A percentile compares a stretch with the other conserved stretches of the same genome.
Evolutionary conservation across 106 monocot genomes (phyloP).

Genomic region (Hemerocallis citrina): DNA sequence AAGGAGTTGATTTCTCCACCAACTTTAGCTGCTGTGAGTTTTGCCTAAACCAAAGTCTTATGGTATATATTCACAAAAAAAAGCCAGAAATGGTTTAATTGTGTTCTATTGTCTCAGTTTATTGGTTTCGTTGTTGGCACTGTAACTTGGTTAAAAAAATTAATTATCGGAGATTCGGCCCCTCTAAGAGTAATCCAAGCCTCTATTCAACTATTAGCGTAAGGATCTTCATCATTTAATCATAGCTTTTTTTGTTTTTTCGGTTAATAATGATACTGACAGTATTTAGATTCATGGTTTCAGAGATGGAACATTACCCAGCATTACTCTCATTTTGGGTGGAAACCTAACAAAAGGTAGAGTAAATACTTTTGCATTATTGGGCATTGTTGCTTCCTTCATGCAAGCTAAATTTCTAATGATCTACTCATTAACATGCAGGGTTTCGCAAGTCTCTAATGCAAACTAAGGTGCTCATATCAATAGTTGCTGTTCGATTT

Average conservation of each 20-base stretch:
- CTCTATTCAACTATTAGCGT: slow-evolving; percentile 50
- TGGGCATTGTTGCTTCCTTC: neutral
- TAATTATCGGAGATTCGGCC: slow-evolving; percentile 41
- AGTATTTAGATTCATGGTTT: too few relatives aligned
- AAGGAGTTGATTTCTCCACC: slow-evolving; percentile 59
- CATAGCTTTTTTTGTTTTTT: neutral
- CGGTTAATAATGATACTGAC: too few relatives aligned
- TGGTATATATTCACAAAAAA: too few relatives aligned
- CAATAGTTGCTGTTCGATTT: slow-evolving; percentile 20
- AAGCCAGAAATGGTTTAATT: neutral
- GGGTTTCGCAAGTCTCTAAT: slow-evolving; percentile 31
- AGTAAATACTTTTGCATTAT: too few relatives aligned
- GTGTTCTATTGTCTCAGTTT: slow-evolving; percentile 49
- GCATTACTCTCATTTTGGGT: slow-evolving; percentile 56
- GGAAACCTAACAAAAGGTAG: slow-evolving; percentile 71
- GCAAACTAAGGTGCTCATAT: slow-evolving; percentile 13
- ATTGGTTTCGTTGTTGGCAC: slow-evolving; percentile 51
- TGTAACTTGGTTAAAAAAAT: slow-evolving; percentile 43
- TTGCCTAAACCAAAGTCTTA: neutral
- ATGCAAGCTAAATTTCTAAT: neutral
- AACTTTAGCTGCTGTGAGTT: slow-evolving; percentile 49
- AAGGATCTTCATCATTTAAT: neutral
- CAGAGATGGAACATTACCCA: slow-evolving; percentile 52
- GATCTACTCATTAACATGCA: slow-evolving; percentile 3
- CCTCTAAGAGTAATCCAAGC: slow-evolving; percentile 53